Conservation (phyloP, 495 filamentous ascomycete genomes). For the Aspergillus sparsus region DNA sequence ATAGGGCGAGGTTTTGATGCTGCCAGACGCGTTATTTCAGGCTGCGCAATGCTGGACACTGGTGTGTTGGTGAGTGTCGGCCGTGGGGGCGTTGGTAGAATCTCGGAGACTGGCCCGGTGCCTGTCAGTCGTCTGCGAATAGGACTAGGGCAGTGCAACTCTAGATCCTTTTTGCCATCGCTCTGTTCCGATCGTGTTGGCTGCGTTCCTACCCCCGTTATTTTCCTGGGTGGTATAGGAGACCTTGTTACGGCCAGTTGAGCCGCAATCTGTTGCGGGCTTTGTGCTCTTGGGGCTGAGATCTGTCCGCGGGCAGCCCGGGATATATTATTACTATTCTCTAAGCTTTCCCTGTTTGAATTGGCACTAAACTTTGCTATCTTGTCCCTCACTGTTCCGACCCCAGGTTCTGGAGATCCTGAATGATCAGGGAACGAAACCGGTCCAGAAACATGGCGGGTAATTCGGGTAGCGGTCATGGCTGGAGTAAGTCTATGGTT, state of each 20-base stretch:
- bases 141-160: constrained; percentile 16
- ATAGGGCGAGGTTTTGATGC: constrained; percentile 22
- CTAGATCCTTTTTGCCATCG: constrained; percentile 8
- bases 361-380: constrained; percentile 39
- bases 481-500: constrained; percentile 14
- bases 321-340: constrained; percentile 1
- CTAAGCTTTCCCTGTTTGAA: constrained; percentile 19
- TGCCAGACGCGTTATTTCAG: constrained; percentile 13
- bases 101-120: constrained; percentile 3
- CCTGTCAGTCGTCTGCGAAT: constrained; percentile 11
- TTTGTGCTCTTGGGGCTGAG: constrained; percentile 24
- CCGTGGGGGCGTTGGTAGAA: constrained; percentile 8
- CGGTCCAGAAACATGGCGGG: constrained; percentile 23
- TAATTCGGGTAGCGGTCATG: constrained; percentile 10
- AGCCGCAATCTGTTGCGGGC: constrained; percentile 40
- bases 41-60: constrained; percentile 13
- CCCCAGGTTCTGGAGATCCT: constrained; percentile 36
- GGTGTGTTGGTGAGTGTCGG: constrained; percentile 9
- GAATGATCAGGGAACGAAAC: constrained; percentile 16
- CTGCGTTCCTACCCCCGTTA: constrained; percentile 7
- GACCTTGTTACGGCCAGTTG: constrained; percentile 39
- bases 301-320: constrained; percentile 15
- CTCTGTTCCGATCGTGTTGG: neutral
- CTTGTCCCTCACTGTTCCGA: constrained; percentile 46
- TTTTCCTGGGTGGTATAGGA: constrained; percentile 20